Conservation (phyloP, 192 early-diverging fungal genomes). For the Phlyctochytrium bullatum region DNA sequence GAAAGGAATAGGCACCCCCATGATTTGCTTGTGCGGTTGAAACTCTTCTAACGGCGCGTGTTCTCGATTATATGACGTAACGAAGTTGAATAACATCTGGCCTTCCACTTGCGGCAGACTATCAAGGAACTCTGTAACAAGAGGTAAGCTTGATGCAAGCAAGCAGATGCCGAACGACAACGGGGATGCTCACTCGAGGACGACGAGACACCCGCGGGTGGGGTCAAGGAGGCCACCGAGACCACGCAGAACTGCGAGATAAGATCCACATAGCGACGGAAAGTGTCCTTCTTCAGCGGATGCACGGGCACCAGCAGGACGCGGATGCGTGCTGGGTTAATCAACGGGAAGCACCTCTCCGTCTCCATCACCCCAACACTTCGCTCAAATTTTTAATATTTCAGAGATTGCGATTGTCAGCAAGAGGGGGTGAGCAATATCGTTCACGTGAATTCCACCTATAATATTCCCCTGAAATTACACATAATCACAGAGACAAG, state of each 20-base stretch:
- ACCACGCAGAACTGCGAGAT: slow-evolving; percentile 66
- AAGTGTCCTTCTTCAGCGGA: slow-evolving; percentile 59
- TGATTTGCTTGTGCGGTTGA: slow-evolving; percentile 67
- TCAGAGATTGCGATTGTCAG: no score
- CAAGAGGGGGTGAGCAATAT: no score
- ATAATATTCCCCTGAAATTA: no score
- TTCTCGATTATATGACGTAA: slow-evolving; percentile 64
- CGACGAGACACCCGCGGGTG: slow-evolving; percentile 24
- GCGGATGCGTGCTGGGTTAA: slow-evolving; percentile 50
- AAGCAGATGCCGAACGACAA: neutral
- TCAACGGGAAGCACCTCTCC: slow-evolving; percentile 18
- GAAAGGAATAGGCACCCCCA: slow-evolving; percentile 55
- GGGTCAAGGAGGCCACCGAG: slow-evolving; percentile 64
- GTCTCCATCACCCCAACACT: neutral
- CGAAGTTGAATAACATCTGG: slow-evolving; percentile 68
- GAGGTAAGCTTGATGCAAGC: neutral
- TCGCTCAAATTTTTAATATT: no score
- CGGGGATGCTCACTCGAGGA: neutral
- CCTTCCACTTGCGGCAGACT: slow-evolving; percentile 58
- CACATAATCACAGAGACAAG: no score
- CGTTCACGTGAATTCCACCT: no score
- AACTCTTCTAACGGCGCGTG: slow-evolving; percentile 74
- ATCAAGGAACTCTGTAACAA: slow-evolving; percentile 32
- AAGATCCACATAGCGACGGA: slow-evolving; percentile 64
- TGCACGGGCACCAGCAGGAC: slow-evolving; percentile 73